These are phyloP conservation scores for Arthrobotrys conoides DNA, from an alignment of 2,329 filamentous ascomycete species.

Conservation along the genomic window DNA sequence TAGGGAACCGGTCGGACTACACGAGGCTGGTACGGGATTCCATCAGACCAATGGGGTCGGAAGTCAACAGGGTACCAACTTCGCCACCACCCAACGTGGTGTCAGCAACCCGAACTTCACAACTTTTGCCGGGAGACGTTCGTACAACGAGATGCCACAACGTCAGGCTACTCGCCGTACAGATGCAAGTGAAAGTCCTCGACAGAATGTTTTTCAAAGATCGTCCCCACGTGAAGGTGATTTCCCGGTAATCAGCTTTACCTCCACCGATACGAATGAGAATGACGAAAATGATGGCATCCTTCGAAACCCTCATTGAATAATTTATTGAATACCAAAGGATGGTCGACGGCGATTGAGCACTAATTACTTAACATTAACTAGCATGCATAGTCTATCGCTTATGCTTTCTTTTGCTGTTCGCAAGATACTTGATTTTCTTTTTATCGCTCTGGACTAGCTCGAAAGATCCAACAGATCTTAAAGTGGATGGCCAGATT, in stretches of 20 bases:
- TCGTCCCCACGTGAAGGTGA: background rate
- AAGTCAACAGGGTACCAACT: background rate
- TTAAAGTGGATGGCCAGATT: too few relatives aligned
- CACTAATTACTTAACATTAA: too few relatives aligned
- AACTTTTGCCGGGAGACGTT: background rate
- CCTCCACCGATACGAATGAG: background rate
- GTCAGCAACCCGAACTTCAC: background rate
- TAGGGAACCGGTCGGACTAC: background rate
- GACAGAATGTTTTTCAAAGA: background rate
- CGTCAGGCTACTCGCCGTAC: background rate
- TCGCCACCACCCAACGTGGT: background rate
- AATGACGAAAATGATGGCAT: constrained; percentile 8
- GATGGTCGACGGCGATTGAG: background rate
- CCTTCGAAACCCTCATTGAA: background rate
- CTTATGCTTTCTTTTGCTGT: too few relatives aligned
- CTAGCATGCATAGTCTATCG: too few relatives aligned
- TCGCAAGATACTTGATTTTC: too few relatives aligned
- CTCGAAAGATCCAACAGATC: too few relatives aligned
- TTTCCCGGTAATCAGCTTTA: background rate
- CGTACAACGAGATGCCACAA: background rate
- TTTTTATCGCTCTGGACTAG: too few relatives aligned
- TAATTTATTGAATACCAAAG: too few relatives aligned
- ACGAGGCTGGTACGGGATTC: background rate
- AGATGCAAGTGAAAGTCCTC: background rate
- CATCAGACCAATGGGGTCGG: background rate